Conservation (phyloP, 23 red algal genomes). For the Gracilaria domingensis region DNA sequence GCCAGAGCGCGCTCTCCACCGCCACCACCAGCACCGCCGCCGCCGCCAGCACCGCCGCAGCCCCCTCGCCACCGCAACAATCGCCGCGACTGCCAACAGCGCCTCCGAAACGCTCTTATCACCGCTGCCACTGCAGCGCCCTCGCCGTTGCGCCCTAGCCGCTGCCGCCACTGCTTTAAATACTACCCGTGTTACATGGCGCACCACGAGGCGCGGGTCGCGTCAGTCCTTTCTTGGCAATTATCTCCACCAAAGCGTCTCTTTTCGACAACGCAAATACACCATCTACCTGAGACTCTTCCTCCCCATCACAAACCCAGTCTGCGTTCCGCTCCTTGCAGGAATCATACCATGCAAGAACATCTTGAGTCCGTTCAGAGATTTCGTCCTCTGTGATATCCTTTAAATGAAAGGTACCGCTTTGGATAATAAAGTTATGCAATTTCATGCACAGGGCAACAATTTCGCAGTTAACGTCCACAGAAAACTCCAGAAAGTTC, state of each 20-base stretch:
- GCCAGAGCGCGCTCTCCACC: no score
- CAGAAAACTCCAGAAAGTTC: constrained; percentile 1
- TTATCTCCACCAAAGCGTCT: not conserved
- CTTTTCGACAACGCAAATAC: not conserved
- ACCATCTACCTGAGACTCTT: not conserved
- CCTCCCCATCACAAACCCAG: not conserved
- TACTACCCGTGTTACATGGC: constrained; percentile 5
- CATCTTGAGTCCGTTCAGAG: not conserved
- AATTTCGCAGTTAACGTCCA: not conserved
- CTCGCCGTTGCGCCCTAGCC: no score
- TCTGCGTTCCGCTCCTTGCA: not conserved
- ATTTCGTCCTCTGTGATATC: not conserved
- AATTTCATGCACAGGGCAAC: constrained; percentile 4
- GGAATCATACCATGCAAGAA: not conserved
- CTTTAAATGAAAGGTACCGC: not conserved
- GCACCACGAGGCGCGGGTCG: not conserved
- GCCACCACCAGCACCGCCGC: no score
- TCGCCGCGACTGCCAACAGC: no score
- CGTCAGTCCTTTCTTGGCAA: not conserved
- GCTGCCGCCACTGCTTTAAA: no score
- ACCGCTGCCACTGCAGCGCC: no score
- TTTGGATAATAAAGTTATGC: constrained; percentile 8
- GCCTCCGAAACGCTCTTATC: no score
- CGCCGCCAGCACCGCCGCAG: no score
- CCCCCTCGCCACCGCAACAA: no score